phyloP scores from a whole-genome alignment of 495 filamentous ascomycete genomes.

The Aspergillus ellipticus region DNA sequence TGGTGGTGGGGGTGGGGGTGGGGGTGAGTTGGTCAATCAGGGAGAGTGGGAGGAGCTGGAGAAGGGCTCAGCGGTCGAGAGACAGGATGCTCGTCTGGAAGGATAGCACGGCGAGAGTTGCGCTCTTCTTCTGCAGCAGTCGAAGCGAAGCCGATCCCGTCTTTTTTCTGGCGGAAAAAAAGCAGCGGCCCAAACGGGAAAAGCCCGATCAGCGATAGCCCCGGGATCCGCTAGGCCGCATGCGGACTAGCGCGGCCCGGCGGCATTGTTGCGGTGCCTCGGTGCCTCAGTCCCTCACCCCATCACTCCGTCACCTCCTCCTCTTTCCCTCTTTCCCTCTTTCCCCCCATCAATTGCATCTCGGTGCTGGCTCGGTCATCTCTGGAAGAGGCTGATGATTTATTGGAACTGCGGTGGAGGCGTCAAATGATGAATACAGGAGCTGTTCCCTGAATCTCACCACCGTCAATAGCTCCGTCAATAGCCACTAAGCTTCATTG shows the following conservation, averaged over 20 bases:
- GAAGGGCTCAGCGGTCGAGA: background rate
- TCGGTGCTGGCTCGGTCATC: background rate
- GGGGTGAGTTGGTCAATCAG: background rate
- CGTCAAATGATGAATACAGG: background rate
- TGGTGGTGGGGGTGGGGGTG: slow-evolving; percentile 26
- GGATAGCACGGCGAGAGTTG: background rate
- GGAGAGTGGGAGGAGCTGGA: background rate
- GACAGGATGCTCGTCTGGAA: background rate
- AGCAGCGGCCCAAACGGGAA: background rate
- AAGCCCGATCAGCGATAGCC: slow-evolving; percentile 12
- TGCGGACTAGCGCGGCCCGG: slow-evolving; percentile 7
- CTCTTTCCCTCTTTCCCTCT: background rate
- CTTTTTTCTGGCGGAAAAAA: slow-evolving; percentile 8
- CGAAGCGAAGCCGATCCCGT: no score
- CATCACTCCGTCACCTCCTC: slow-evolving; percentile 1
- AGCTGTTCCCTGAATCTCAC: background rate
- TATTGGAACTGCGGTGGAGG: background rate
- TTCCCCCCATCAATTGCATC: background rate
- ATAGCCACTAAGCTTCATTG: background rate
- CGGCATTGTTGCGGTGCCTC: background rate
- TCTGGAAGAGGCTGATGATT: background rate
- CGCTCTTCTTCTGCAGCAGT: no score
- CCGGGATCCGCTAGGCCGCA: slow-evolving; percentile 4
- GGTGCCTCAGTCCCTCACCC: background rate
- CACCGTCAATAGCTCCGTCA: background rate